These are phyloP conservation scores for Coix lacrymajobi DNA, from an alignment of 176 grass and related monocot species.

Conservation along the genomic window DNA sequence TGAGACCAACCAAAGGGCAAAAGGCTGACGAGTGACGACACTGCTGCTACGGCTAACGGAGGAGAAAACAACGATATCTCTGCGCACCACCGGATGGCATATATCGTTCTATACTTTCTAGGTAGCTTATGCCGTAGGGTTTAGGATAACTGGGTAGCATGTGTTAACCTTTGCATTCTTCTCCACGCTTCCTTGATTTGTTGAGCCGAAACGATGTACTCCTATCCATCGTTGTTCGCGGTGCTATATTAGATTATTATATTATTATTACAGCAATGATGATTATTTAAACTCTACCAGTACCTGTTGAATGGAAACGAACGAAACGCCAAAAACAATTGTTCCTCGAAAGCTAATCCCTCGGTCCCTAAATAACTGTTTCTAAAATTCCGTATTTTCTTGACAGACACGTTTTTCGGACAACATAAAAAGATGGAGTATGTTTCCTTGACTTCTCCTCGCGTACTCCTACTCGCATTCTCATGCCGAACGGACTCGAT, in stretches of 20 bases:
- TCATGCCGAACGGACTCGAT: too few relatives aligned
- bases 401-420: too few relatives aligned
- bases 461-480: too few relatives aligned
- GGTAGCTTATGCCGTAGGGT: slow-evolving; percentile 16
- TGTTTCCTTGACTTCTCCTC: too few relatives aligned
- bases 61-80: slow-evolving; percentile 26
- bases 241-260: background rate
- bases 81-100: background rate
- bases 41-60: background rate
- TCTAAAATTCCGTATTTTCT: too few relatives aligned
- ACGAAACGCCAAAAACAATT: too few relatives aligned
- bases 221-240: background rate
- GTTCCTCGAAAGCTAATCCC: too few relatives aligned
- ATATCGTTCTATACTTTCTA: background rate
- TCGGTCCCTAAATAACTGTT: too few relatives aligned
- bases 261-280: background rate
- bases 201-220: slow-evolving; percentile 20
- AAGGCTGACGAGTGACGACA: background rate
- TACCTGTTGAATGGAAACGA: background rate
- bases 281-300: background rate
- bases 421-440: too few relatives aligned
- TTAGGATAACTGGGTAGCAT: slow-evolving; percentile 17
- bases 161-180: background rate
- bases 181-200: slow-evolving; percentile 16
- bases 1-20: background rate